Evolutionary conservation across 176 grass and related monocot genomes (phyloP), one percentile per base, ranked within the genome.

Genomic region (Triticum urartu): DNA sequence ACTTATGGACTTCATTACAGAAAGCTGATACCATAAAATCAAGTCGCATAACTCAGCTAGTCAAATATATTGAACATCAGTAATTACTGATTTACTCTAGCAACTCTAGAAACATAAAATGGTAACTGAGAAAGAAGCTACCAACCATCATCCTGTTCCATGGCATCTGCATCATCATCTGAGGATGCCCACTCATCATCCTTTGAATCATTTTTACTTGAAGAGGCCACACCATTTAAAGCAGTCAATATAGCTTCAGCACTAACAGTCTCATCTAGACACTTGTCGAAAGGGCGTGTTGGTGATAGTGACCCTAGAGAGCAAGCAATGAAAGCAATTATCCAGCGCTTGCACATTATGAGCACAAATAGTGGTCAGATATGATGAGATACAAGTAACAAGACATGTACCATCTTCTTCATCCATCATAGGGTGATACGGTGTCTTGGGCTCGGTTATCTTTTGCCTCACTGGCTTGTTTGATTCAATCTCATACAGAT

Each of bases 371-470:
- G 35, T 36, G 25, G 7, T 70, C 35, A 50, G 8, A 21, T 54
- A 69, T 35, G 58, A 78, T 60, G 17, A 72, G 24, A 85, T 34
- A 11, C 9, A 89, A 48, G 81, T 84, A 68, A 82, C 81, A 87
- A 81, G 34, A 22, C 11, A 80, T 67, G 34, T 91, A 98, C 96
- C 93, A 42, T 98, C 96, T 74, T 98, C 96, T 74, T 98, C 90
- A 77, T 97, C 96, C 72, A 95, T 88, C 93, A 98, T 98, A 83
- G 85, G 93, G 82, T 94, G 94, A 75, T 92, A 98, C 15, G 96
- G 96, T 81, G 96, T 98, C 85, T 95, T 98, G 45, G 96, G 96
- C 88, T 98, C 96, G 68, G 89, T 98, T 82, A 95, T 98, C 88
- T 95, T 98, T 87, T 98, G 96, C 82, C 96, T 90, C 73, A 98